Base-by-base conservation (phyloP, 805 yeast genomes). In the Yarrowia keelungensis region DNA sequence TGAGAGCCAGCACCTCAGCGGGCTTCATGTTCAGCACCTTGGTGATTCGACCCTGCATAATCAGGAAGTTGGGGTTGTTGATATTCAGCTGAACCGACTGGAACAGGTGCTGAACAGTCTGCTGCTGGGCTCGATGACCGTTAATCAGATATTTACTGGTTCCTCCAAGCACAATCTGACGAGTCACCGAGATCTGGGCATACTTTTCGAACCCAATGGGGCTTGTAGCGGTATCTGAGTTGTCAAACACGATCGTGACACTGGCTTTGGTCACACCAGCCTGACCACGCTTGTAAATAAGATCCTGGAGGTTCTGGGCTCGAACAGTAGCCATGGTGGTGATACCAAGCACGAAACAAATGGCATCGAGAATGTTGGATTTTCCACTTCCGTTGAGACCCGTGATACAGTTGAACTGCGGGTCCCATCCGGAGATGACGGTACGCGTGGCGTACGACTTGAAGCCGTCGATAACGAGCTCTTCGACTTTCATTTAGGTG, bases 41-140 rank as follows among this genome's bases (percentile, higher is more conserved):
- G 42, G 99, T 96, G 79, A 96, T 95, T 76, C 92, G 91, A 70
- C 99, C 99, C 79, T 95, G 99, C 99, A 96, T 95, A 75, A 95
- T 95, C 73, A 95, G 83, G 79, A 95, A 95, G 77, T 95, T 95
- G 41, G 99, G 99, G 76, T 94, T 95, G 78, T 95, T 95, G 77
- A 95, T 94, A 76, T 95, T 95, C 71, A 95, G 84, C 79, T 95
- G 99, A 26, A 96, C 97, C 16, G 96, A 89, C 77, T 94, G 98
- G 77, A 96, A 93, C 66, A 96, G 79, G 73, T 89, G 93, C 69
- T 92, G 83, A 1, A 95, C 97, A 11, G 95, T 90, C 73, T 89
- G 95, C 75, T 93, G 98, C 74, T 93, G 97, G 0, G 98, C 98
- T 71, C 96, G 87, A 77, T 92, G 97, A 42, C 99, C 99, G 78